Base-by-base conservation (phyloP, 1,284 basidiomycete genomes). In the Sanghuangporus weigelae region DNA sequence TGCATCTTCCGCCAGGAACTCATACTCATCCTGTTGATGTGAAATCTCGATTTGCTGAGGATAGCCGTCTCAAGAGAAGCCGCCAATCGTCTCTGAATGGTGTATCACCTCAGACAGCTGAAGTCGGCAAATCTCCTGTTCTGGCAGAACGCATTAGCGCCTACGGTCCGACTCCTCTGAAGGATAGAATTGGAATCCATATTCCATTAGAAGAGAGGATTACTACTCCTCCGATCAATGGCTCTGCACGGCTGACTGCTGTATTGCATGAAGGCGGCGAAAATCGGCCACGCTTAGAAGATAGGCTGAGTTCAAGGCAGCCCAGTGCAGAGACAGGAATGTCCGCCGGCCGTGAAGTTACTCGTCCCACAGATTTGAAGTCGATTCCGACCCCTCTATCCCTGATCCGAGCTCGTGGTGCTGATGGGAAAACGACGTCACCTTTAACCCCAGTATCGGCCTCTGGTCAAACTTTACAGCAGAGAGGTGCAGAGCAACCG, bases 201-300 rank as follows among this genome's bases (percentile, higher is more conserved):
- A 46, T 63, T 16, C 65, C 65, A 7, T 48, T 66, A 11, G 65
- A 66, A 59, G 61, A 66, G 60, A 51, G 65, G 44, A 59, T 66
- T 23, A 42, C 55, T 39, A 48, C 65, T 10, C 65, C 61, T 16
- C 50, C 62, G 55, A 16, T 46, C 19, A 44, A 44, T 26, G 53
- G 23, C 35, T 42, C 38, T 31, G 19, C 53, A 21, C 63, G 38
- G 10, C 57, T 38, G n/a, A 44, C 38, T 36, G 8, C 57, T 48
- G 48, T 12, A 16, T 42, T 61, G 35, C 63, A 65, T 44, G 63
- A 65, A 26, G 51, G 64, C 12, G 59, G 53, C 51, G 55, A 53
- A 19, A 54, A 60, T 40, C 63, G 59, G n/a, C 48, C 61, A 21
- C 16, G 53, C 38, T 39, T 65, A 16, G 63, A 62, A 39, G 54